Evolutionary conservation across 495 filamentous ascomycete species (phyloP).

Genomic region (Aspergillus avenaceus): DNA sequence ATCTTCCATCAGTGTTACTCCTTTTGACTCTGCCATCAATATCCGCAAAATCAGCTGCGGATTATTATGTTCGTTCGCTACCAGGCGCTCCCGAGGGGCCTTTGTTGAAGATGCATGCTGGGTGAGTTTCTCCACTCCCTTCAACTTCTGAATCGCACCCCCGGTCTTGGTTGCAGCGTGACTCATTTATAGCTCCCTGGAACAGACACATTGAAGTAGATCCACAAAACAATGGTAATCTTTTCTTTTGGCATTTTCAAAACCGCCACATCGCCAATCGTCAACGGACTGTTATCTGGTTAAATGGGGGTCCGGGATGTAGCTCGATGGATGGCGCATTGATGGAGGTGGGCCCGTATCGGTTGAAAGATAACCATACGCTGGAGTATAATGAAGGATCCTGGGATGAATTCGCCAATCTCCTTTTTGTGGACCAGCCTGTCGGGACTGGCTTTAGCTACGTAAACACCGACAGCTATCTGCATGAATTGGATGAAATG

Average conservation of each 20-base stretch:
- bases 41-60: slow-evolving; percentile 61
- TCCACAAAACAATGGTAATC: slow-evolving; percentile 75
- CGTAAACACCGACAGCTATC: slow-evolving; percentile 78
- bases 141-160: not conserved
- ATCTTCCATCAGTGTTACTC: slow-evolving; percentile 22
- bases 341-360: slow-evolving; percentile 96
- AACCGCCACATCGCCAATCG: slow-evolving; percentile 92
- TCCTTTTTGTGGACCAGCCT: slow-evolving; percentile 95
- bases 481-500: slow-evolving; percentile 86
- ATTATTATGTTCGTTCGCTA: slow-evolving; percentile 83
- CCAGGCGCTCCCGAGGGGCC: slow-evolving; percentile 83
- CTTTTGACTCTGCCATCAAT: slow-evolving; percentile 19
- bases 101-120: slow-evolving; percentile 93
- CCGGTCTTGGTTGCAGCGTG: not conserved
- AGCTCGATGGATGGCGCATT: slow-evolving; percentile 94
- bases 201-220: slow-evolving; percentile 86
- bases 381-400: slow-evolving; percentile 82
- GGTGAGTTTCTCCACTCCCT: slow-evolving; percentile 52
- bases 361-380: slow-evolving; percentile 70
- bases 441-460: slow-evolving; percentile 97
- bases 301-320: slow-evolving; percentile 95
- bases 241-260: slow-evolving; percentile 98
- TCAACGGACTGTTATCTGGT: slow-evolving; percentile 91
- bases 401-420: slow-evolving; percentile 96
- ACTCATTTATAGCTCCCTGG: slow-evolving; percentile 23